Evolutionary conservation across 2,329 filamentous ascomycete species (phyloP), one percentile per base, ranked within the genome.

Genomic region (Diaporthe citrichinensis): DNA sequence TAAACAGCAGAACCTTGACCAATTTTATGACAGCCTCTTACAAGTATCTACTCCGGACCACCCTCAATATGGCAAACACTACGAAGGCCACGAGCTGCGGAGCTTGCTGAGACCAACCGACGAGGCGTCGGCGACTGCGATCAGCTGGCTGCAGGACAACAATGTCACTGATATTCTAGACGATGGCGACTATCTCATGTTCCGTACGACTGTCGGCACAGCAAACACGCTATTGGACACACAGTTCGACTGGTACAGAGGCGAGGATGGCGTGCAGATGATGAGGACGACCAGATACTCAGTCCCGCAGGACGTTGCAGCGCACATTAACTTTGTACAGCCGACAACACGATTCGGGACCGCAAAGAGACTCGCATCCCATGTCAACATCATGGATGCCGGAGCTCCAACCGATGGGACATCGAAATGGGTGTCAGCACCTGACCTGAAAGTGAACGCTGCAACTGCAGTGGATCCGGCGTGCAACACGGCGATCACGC

Each of bases 281-380:
- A 80, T 83, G 58, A 76, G 81, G 3, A 80, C 80, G 1, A 76
- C 75, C 34, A 67, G 78, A 59, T 83, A 83, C 75, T 81, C 80
- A 2, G 74, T 83, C 23, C 81, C 81, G 0, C 81, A 84, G n/a
- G 78, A 83, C 20, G 77, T 88, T 71, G 78, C 79, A 34, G 75
- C 77, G 49, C 79, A 85, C 77, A 84, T 88, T 76, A 85, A 87
- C 77, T 80, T 88, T 44, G 82, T 88, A 65, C 84, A 86, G 34
- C 87, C 87, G 0, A 87, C 87, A 8, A 87, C 85, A 23, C 87
- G 84, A 78, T 88, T 89, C 75, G 86, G 85, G 61, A 83, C 81
- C 65, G 80, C 75, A 28, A 78, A 74, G 62, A 49, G 72, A 31
- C 76, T 74, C 28, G 53, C 72, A 57, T 68, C 71, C 28, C 39